Evolutionary conservation across 2,329 filamentous ascomycete genomes (phyloP), one percentile per base, ranked within the genome.

Genomic region (Xylaria sp.): DNA sequence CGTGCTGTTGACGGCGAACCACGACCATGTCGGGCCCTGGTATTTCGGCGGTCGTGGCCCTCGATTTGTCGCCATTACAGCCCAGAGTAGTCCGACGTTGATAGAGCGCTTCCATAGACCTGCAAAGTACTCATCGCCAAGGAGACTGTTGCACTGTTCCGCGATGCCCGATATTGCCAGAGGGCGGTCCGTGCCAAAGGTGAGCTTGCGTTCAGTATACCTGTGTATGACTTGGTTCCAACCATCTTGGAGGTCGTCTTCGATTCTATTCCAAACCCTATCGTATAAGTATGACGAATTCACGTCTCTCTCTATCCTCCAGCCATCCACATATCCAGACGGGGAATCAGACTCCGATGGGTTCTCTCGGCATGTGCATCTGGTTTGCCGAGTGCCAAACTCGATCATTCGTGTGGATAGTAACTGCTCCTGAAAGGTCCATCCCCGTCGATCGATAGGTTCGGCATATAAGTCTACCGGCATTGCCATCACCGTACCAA

Each of bases 1-100:
- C 20, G 20, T 12, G 20, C 43, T 46, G n/a, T 46, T 46, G 43
- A 46, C 43, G n/a, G 43, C n/a, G 7, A 46, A 46, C 43, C 43
- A 46, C 20, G 43, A 46, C 43, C 43, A 46, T 46, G 43, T 46
- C 20, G 43, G 43, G n/a, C 43, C 43, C 43, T 46, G 43, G 43
- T 46, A 46, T 46, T 46, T 46, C 13, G 43, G 43, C 10, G 43
- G 43, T 20, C 43, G 43, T 4, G 43, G 43, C 43, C 25, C 43
- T 46, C 43, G 43, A 46, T 46, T 9, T 12, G n/a, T 25, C 43
- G 43, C n/a, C 43, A 46, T 46, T 20, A 46, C n/a, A 12, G 43
- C 43, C 43, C 43, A 46, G n/a, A 46, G 43, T 23, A 46, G 43
- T 46, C 43, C 43, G 10, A 23, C 43, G 12, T 46, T 23, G n/a